Base-by-base conservation (phyloP, 305 asterid species). In the Coffea humblotiana region DNA sequence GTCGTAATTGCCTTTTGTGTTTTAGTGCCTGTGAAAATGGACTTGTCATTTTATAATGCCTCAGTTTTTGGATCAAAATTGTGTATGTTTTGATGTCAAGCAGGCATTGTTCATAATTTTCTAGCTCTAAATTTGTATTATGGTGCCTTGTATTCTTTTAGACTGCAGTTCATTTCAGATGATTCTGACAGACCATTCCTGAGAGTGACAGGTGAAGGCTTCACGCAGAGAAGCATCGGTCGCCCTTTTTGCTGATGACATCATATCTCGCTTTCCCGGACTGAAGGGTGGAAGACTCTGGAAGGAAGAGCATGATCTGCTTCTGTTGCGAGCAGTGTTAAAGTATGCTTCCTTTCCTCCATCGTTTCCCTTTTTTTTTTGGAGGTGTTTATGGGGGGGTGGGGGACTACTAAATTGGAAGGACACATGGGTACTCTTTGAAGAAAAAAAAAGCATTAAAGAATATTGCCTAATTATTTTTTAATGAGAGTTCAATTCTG, bases 261-360 rank as follows among this genome's bases (percentile, higher is more conserved):
- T 94, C 66, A 54, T 92, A 75, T 85, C 89, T 48, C 92, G 94
- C 78, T 87, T 81, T 87, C 97, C 98, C 71, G 98, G 93, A 81
- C 82, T 96, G 71, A 94, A 79, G 86, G 93, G 93, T 85, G 98
- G 98, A 86, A 90, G 88, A 87, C 58, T 90, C 80, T 96, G 99
- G 99, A 96, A 91, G 87, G 97, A 89, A 85, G 89, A 89, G 75
- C 98, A 96, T 69, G 99, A 96, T 74, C 84, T 89, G 83, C 70
- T 91, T 66, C 90, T 96, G 74, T 90, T 96, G 85, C 92, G 85
- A 83, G 98, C 99, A 60, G 95, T 94, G 65, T 82, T 90, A 90
- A 96, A 89, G 99, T 94, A 91, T 45, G 0, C 14, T 74, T 67
- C 75, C 61, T 74, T 69, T 23, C 76, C 49, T 47, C 51, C 51